Conservation (phyloP, 2,329 filamentous ascomycete species). For the Fusarium sp. region DNA sequence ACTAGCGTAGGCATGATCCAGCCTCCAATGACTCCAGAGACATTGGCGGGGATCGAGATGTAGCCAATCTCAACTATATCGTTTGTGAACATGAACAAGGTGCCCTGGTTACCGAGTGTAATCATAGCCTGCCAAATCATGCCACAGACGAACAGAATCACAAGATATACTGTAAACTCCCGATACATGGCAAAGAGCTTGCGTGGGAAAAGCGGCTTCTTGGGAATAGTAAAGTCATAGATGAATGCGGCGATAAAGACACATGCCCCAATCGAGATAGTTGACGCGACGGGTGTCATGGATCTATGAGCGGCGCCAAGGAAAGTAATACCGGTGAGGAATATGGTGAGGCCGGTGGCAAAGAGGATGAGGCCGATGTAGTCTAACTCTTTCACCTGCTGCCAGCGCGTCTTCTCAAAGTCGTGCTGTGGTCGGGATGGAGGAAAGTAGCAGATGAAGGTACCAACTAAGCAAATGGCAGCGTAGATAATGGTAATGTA, state of each 20-base stretch:
- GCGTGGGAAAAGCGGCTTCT: slow-evolving; percentile 9
- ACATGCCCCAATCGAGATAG: slow-evolving; percentile 7
- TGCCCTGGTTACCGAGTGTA: slow-evolving; percentile 5
- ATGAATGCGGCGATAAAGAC: slow-evolving; percentile 14
- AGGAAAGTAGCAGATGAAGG: slow-evolving; percentile 20
- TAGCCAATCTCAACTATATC: slow-evolving; percentile 10
- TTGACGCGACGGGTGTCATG: slow-evolving; percentile 8
- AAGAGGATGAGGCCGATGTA: slow-evolving; percentile 20
- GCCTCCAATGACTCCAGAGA: slow-evolving; percentile 16
- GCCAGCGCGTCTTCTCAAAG: slow-evolving; percentile 21
- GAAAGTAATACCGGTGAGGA: slow-evolving; percentile 5
- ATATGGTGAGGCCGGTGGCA: slow-evolving; percentile 6
- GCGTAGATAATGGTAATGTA: slow-evolving; percentile 23
- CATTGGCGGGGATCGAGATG: slow-evolving; percentile 1
- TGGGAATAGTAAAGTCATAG: slow-evolving; percentile 15
- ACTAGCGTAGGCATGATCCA: slow-evolving; percentile 22
- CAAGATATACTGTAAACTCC: slow-evolving; percentile 16
- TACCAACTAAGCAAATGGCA: slow-evolving; percentile 1
- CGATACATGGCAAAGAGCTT: slow-evolving; percentile 16
- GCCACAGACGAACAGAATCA: slow-evolving; percentile 11
- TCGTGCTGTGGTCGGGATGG: slow-evolving; percentile 15
- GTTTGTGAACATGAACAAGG: slow-evolving; percentile 21
- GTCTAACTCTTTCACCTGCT: slow-evolving; percentile 21
- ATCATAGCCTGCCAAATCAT: slow-evolving; percentile 20
- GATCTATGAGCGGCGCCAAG: slow-evolving; percentile 8